A percentile compares a stretch with the other conserved stretches of the same genome.
Evolutionary conservation across 2,329 filamentous ascomycete genomes (phyloP).

Genomic region (Tolypocladium capitatum): DNA sequence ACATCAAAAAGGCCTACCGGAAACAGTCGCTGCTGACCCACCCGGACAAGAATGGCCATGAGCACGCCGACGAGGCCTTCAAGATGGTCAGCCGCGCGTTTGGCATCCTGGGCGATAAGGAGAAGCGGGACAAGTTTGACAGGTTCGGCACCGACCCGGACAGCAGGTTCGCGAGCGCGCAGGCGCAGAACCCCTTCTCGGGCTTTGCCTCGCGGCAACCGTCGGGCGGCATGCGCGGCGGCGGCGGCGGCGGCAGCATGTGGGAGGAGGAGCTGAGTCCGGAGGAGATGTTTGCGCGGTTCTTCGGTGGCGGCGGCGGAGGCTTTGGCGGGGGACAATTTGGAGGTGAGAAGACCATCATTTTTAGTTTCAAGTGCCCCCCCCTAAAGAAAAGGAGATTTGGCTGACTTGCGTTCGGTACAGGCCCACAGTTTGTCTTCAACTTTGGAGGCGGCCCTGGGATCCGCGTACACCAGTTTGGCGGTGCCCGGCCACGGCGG

Average conservation of each 20-base stretch:
- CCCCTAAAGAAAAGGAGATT: too few relatives aligned
- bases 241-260: constrained; percentile 45
- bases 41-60: constrained; percentile 96
- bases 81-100: constrained; percentile 96
- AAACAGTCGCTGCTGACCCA: constrained; percentile 90
- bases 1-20: constrained; percentile 96
- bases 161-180: constrained; percentile 59
- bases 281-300: constrained; percentile 92
- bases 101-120: constrained; percentile 80
- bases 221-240: constrained; percentile 28
- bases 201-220: constrained; percentile 39
- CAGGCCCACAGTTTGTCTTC: constrained; percentile 82
- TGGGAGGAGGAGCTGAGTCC: constrained; percentile 90
- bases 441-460: constrained; percentile 87
- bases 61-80: constrained; percentile 92
- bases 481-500: constrained; percentile 61
- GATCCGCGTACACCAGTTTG: constrained; percentile 90
- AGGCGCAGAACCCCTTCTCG: constrained; percentile 48
- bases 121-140: constrained; percentile 77
- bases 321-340: constrained; percentile 49
- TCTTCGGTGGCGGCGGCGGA: constrained; percentile 74
- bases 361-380: too few relatives aligned
- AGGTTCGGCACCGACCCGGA: constrained; percentile 86
- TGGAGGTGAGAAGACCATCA: constrained; percentile 20
- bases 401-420: constrained; percentile 46